Evolutionary conservation across 2,329 filamentous ascomycete species (phyloP).

Genomic region (Xylaria multiplex): DNA sequence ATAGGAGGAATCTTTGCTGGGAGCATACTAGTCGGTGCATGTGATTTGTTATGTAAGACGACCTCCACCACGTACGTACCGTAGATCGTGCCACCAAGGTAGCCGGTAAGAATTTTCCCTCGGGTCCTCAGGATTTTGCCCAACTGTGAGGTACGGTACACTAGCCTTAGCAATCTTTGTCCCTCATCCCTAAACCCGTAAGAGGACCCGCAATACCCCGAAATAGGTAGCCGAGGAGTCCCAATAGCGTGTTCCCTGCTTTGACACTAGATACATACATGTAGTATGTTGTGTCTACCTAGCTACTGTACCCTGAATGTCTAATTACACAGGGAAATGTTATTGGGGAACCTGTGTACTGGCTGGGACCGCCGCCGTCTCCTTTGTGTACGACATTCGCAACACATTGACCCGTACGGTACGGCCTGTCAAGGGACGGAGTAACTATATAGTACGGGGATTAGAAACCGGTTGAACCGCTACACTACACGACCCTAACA

Average conservation of each 20-base stretch:
- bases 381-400: not conserved
- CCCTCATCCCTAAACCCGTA: not conserved
- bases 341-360: not conserved
- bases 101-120: not conserved
- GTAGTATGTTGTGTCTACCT: not conserved
- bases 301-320: not conserved
- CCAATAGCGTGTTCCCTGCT: not conserved
- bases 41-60: slow-evolving; percentile 11
- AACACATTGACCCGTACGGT: not conserved
- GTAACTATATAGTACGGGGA: slow-evolving; percentile 1
- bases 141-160: not conserved
- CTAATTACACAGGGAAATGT: not conserved
- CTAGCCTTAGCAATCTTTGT: not conserved
- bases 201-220: not conserved
- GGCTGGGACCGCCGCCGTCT: not conserved
- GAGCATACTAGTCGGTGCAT: not conserved
- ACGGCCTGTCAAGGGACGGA: not conserved
- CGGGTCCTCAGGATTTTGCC: not conserved
- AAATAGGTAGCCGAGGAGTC: not conserved
- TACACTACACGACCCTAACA: slow-evolving; percentile 39
- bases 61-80: too few species aligned
- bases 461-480: slow-evolving; percentile 36
- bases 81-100: not conserved
- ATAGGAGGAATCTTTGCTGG: not conserved
- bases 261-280: not conserved